Percentiles rank a stretch among this genome's conserved stretches.
Conservation (phyloP, 768 basidiomycete species). For the Auricularia sp. region DNA sequence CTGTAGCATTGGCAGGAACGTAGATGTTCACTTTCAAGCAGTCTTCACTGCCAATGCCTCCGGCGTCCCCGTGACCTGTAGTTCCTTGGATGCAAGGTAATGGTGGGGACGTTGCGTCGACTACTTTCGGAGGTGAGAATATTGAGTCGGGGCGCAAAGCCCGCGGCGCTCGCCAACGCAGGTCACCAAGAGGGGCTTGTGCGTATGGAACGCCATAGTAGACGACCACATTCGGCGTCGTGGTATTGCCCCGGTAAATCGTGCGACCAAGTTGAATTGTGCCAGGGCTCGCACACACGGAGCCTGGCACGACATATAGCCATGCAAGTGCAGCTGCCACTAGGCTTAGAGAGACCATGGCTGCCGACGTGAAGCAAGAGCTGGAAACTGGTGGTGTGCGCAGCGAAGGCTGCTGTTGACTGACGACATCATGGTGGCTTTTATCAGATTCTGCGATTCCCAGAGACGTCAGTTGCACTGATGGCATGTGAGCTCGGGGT, state of each 20-base stretch:
- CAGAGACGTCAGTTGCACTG: no score
- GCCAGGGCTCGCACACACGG: neutral
- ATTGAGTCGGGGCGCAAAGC: constrained; percentile 22
- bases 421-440: no score
- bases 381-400: no score
- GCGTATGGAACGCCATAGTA: constrained; percentile 38
- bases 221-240: constrained; percentile 43
- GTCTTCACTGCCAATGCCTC: constrained; percentile 58
- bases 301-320: neutral
- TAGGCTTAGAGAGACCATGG: neutral
- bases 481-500: no score
- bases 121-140: neutral
- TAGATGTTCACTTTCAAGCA: constrained; percentile 62
- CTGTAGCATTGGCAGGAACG: constrained; percentile 37
- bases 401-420: no score
- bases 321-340: neutral
- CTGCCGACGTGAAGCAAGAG: no score
- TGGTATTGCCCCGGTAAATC: constrained; percentile 43
- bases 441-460: no score
- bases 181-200: constrained; percentile 25
- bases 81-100: constrained; percentile 44
- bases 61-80: constrained; percentile 41
- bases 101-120: neutral
- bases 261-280: constrained; percentile 49
- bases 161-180: constrained; percentile 35